Base-by-base conservation (phyloP, 1,284 basidiomycete species). In the Sutorius eximius region DNA sequence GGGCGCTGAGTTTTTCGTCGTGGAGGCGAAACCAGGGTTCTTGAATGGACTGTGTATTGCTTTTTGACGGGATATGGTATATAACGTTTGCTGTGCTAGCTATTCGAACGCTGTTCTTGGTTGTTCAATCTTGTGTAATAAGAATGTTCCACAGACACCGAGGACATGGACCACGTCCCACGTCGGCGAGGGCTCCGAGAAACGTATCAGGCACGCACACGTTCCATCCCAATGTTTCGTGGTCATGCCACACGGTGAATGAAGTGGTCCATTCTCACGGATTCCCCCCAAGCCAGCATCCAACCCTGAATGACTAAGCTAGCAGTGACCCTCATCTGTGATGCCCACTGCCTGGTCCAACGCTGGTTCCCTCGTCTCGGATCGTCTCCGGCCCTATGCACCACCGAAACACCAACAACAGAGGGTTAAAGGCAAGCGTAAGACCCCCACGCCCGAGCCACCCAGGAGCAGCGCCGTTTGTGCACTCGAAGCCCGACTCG, bases 1-100 rank as follows among this genome's bases (percentile, higher is more conserved):
- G 86, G 2, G 86, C 82, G 4, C 69, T 91, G 60, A 87, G 87
- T 56, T 81, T 91, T 62, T 87, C 87, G 33, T 86, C 85, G 69
- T 90, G 88, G 72, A 80, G 87, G 69, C 82, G 86, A 58, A 84
- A 79, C 62, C 85, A 86, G 62, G 77, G 79, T 10, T 82, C 81
- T 60, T 82, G 66, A 72, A 13, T 57, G 61, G 45, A 55, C 5
- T 27, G 1, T 27, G 24, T 27, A 13, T 22, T 27, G 11, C 37
- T 49, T 45, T n/a, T 27, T 47, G 40, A 57, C 20, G 34, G 52
- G 59, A 54, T 40, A 61, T 62, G 9, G 12, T 22, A 41, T 40
- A 20, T 41, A 27, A 45, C 11, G 45, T 44, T 56, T 53, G 40
- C 54, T 61, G 22, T 48, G 44, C 15, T 55, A 40, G 51, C 33